These are phyloP conservation scores for Cymbopogon flexuosus DNA, from an alignment of 202 grass and related monocot genomes.

Conservation along the genomic window DNA sequence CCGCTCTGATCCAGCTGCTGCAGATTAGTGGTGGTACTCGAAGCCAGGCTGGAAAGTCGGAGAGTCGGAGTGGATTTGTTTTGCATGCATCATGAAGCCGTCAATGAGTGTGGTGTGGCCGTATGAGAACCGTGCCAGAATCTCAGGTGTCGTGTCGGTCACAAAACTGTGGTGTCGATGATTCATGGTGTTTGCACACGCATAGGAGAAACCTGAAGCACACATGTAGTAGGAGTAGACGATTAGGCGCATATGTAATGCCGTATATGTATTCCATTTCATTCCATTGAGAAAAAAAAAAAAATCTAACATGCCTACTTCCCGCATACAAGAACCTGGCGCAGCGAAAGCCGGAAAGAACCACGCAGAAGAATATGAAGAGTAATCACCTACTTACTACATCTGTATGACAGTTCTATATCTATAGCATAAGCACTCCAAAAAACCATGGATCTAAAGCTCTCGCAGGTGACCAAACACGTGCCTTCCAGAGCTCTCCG, in stretches of 20 bases:
- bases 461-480: too few species aligned
- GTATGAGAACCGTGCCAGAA: constrained; percentile 2
- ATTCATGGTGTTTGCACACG: not conserved
- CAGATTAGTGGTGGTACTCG: not conserved
- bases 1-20: not conserved
- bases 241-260: not conserved
- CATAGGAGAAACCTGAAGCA: not conserved
- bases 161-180: not conserved
- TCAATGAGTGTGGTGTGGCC: not conserved
- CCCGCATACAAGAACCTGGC: too few species aligned
- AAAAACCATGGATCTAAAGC: too few species aligned
- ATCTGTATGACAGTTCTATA: too few species aligned
- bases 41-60: not conserved
- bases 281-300: too few species aligned
- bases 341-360: too few species aligned
- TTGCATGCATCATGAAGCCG: not conserved
- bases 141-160: not conserved
- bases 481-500: too few species aligned
- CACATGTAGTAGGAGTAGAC: not conserved
- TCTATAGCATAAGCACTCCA: too few species aligned
- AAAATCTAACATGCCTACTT: too few species aligned
- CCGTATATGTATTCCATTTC: too few species aligned
- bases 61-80: not conserved
- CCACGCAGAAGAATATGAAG: too few species aligned
- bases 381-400: too few species aligned